Evolutionary conservation across 768 basidiomycete species (phyloP).

Genomic region (Tylopilus sp.): DNA sequence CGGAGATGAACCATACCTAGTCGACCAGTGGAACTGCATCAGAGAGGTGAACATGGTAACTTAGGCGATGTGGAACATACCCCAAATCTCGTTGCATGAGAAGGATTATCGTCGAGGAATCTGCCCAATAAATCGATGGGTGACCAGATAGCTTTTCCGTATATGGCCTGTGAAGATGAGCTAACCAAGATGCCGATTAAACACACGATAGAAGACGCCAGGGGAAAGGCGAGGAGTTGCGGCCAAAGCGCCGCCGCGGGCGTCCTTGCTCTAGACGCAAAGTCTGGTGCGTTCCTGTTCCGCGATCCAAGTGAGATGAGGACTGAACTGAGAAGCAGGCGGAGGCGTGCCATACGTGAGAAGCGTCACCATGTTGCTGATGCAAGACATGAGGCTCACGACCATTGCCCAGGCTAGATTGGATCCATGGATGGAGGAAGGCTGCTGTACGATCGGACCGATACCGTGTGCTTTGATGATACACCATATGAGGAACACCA

Average conservation of each 20-base stretch:
- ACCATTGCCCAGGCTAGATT: conserved; percentile 77
- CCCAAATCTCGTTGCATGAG: conserved; percentile 63
- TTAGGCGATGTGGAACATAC: conserved; percentile 33
- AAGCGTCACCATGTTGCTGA: conserved; percentile 77
- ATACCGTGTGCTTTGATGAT: conserved; percentile 75
- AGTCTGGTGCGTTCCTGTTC: conserved; percentile 68
- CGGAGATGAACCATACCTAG: conserved; percentile 75
- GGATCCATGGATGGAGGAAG: conserved; percentile 56
- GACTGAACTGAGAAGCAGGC: conserved; percentile 1
- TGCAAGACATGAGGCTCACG: conserved; percentile 67
- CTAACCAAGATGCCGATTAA: conserved; percentile 82
- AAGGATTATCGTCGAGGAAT: conserved; percentile 64
- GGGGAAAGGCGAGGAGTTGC: conserved; percentile 67
- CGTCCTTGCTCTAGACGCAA: conserved; percentile 58
- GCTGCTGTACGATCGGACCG: conserved; percentile 68
- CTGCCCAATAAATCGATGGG: conserved; percentile 67
- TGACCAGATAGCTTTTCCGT: conserved; percentile 76
- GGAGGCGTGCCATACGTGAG: conserved; percentile 46
- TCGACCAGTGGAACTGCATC: conserved; percentile 11
- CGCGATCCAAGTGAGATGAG: conserved; percentile 14
- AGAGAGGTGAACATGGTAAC: background rate
- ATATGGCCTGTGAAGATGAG: conserved; percentile 72
- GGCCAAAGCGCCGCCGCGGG: conserved; percentile 59
- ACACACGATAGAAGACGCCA: conserved; percentile 70
- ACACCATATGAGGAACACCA: conserved; percentile 75